Evolutionary conservation across 768 basidiomycete genomes (phyloP).

Genomic region (Pholiota microspora): DNA sequence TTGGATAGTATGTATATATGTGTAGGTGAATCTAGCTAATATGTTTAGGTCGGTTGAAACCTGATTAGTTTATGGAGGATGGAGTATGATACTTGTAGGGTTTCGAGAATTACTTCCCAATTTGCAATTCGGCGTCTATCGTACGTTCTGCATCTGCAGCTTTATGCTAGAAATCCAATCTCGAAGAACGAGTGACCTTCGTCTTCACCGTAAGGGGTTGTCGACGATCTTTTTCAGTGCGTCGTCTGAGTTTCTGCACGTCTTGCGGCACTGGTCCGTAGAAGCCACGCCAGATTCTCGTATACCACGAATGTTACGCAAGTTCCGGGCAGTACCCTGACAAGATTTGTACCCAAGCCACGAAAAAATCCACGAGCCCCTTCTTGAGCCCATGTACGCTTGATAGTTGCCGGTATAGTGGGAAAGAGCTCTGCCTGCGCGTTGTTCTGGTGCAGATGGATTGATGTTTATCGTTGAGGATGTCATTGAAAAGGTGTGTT

Average conservation of each 20-base stretch:
- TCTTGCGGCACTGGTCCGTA: slow-evolving; percentile 63
- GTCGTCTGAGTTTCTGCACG: slow-evolving; percentile 31
- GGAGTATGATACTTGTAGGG: background rate
- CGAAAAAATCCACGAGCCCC: slow-evolving; percentile 89
- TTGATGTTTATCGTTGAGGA: background rate
- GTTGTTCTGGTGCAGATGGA: slow-evolving; percentile 48
- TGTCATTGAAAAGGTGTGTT: background rate
- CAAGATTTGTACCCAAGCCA: slow-evolving; percentile 89
- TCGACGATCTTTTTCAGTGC: background rate
- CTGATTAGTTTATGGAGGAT: slow-evolving; percentile 2
- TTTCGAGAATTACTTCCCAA: background rate
- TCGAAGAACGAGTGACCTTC: no score
- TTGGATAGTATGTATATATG: background rate
- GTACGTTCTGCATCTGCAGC: background rate
- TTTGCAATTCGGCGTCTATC: background rate
- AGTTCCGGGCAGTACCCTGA: slow-evolving; percentile 94
- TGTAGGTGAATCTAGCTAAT: background rate
- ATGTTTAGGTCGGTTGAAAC: background rate
- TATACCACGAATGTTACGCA: slow-evolving; percentile 99
- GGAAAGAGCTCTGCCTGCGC: slow-evolving; percentile 70
- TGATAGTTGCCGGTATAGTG: slow-evolving; percentile 78
- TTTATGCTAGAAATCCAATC: no score
- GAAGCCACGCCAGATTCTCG: slow-evolving; percentile 85
- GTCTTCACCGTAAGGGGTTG: no score
- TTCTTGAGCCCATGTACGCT: slow-evolving; percentile 78